A percentile compares a stretch with the other conserved stretches of the same genome.
Conservation (phyloP, 805 yeast species). For the Blastobotrys chiropterorum region DNA sequence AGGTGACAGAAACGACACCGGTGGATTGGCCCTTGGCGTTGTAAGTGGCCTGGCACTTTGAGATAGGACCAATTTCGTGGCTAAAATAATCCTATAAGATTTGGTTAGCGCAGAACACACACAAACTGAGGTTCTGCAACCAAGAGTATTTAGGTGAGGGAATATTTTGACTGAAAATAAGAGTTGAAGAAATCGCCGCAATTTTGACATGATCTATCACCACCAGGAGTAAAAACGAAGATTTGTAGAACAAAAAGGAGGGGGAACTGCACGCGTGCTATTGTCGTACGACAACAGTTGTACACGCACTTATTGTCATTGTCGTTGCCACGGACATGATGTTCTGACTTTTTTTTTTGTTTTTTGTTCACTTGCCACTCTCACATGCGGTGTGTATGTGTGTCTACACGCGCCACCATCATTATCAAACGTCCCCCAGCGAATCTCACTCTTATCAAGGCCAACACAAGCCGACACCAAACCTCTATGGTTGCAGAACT, state of each 20-base stretch:
- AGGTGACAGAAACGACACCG: conserved; percentile 85
- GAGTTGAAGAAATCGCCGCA: not conserved
- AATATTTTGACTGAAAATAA: conserved; percentile 1
- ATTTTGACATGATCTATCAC: too few relatives aligned
- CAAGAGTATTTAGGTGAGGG: conserved; percentile 1
- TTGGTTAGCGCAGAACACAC: conserved; percentile 18
- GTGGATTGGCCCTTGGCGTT: conserved; percentile 84
- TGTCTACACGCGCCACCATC: too few relatives aligned
- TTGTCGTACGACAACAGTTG: too few relatives aligned
- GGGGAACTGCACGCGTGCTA: too few relatives aligned
- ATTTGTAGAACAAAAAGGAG: not conserved
- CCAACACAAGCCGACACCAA: conserved; percentile 7
- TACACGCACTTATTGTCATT: too few relatives aligned
- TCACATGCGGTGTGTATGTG: too few relatives aligned
- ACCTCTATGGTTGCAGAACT: conserved; percentile 8
- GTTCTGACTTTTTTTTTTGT: too few relatives aligned
- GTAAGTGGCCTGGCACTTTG: conserved; percentile 63
- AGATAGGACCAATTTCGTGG: conserved; percentile 81
- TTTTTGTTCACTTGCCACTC: not conserved
- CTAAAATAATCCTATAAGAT: conserved; percentile 73
- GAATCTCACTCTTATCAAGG: not conserved
- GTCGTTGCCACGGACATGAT: too few relatives aligned
- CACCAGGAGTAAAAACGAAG: too few relatives aligned
- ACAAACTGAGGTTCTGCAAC: conserved; percentile 1
- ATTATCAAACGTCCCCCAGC: too few relatives aligned